Conservation (phyloP, 768 basidiomycete genomes). For the Imleria badia region DNA sequence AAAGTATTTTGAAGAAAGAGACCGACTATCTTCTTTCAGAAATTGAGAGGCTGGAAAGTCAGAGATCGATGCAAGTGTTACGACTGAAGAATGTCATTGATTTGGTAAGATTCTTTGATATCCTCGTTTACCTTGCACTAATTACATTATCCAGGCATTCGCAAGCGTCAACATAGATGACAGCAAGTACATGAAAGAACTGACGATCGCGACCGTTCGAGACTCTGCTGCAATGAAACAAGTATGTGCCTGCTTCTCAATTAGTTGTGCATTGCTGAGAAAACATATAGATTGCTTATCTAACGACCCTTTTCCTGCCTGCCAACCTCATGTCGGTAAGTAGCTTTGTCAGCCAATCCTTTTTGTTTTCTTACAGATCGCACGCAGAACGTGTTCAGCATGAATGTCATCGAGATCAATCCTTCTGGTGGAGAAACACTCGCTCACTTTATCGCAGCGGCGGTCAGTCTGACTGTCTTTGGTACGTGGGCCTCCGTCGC, state of each 20-base stretch:
- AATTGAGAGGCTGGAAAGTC: conserved; percentile 46
- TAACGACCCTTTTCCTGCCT: conserved; percentile 64
- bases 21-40: conserved; percentile 47
- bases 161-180: conserved; percentile 59
- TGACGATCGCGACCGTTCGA: conserved; percentile 46
- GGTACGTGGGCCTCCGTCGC: conserved; percentile 58
- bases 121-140: neutral
- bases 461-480: conserved; percentile 46
- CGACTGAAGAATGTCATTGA: conserved; percentile 36
- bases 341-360: neutral
- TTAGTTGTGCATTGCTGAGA: neutral
- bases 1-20: conserved; percentile 43
- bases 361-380: neutral
- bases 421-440: conserved; percentile 29
- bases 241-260: conserved; percentile 30
- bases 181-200: conserved; percentile 48
- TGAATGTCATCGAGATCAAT: conserved; percentile 52
- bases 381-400: conserved; percentile 50
- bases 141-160: conserved; percentile 44
- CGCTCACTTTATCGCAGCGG: conserved; percentile 38
- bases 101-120: conserved; percentile 20
- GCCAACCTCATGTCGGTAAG: conserved; percentile 44
- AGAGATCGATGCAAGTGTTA: conserved; percentile 28
- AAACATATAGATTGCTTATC: conserved; percentile 38
- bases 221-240: conserved; percentile 44